Evolutionary conservation across 2,329 filamentous ascomycete genomes (phyloP).

Genomic region (Epicoccum sorghinum): DNA sequence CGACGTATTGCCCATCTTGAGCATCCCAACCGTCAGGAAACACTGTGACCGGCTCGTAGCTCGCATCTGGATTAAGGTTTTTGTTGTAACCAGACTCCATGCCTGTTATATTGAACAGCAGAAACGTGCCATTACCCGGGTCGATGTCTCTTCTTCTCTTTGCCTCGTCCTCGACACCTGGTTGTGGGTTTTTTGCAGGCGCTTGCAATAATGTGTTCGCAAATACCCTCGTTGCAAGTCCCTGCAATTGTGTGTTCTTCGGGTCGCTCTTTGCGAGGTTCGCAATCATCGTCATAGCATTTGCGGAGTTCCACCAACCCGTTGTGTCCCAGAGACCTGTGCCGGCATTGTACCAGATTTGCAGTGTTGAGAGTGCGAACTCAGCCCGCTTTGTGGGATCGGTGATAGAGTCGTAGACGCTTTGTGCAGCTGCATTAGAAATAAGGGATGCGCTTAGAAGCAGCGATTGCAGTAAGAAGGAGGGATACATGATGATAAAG

Average conservation of each 20-base stretch:
- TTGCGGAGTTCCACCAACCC: conserved; percentile 78
- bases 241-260: conserved; percentile 37
- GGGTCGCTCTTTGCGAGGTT: conserved; percentile 54
- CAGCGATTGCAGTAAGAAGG: conserved; percentile 17
- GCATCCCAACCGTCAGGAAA: conserved; percentile 31
- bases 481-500: conserved; percentile 24
- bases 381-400: conserved; percentile 34
- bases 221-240: conserved; percentile 50
- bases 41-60: conserved; percentile 22
- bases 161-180: conserved; percentile 27
- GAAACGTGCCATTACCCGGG: conserved; percentile 14
- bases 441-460: conserved; percentile 21
- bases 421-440: conserved; percentile 32
- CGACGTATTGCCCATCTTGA: conserved; percentile 11
- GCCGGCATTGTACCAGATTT: conserved; percentile 65
- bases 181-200: conserved; percentile 39
- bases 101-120: conserved; percentile 10
- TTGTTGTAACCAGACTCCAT: conserved; percentile 32
- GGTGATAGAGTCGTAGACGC: conserved; percentile 14
- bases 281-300: conserved; percentile 66
- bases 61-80: conserved; percentile 18
- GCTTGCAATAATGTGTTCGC: conserved; percentile 51
- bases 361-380: conserved; percentile 54
- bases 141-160: conserved; percentile 13
- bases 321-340: conserved; percentile 69